These are phyloP conservation scores for Nakazawaea siamensis DNA, from an alignment of 805 yeast genomes.

Conservation along the genomic window DNA sequence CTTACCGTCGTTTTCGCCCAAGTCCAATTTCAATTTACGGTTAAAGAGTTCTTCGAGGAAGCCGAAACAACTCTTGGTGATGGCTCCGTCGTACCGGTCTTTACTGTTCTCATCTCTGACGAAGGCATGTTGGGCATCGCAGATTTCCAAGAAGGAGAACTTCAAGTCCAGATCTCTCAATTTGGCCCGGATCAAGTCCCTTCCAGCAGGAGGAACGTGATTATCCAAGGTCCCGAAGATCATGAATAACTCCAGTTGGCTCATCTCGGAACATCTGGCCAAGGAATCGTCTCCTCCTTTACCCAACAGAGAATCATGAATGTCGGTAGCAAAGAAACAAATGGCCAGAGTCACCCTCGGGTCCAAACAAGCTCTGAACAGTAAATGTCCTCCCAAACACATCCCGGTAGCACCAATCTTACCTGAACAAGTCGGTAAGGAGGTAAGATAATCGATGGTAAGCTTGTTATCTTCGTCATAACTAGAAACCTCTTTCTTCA, in stretches of 20 bases:
- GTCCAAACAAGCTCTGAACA: constrained; percentile 62
- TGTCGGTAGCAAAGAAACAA: constrained; percentile 76
- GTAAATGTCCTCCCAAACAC: constrained; percentile 83
- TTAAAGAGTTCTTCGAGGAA: constrained; percentile 66
- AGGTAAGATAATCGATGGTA: constrained; percentile 51
- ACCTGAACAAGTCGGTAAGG: constrained; percentile 59
- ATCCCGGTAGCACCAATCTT: constrained; percentile 77
- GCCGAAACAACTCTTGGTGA: constrained; percentile 57
- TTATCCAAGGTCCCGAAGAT: constrained; percentile 75
- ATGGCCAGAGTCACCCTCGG: constrained; percentile 57
- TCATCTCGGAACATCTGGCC: constrained; percentile 43
- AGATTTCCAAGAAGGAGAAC: constrained; percentile 65
- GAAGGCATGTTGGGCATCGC: constrained; percentile 80
- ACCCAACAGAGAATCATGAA: constrained; percentile 62
- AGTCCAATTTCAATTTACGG: constrained; percentile 55
- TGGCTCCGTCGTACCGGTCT: constrained; percentile 78
- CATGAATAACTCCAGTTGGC: constrained; percentile 51
- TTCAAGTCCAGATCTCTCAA: constrained; percentile 52
- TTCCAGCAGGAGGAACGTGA: constrained; percentile 72
- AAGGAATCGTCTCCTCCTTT: constrained; percentile 61
- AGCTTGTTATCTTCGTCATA: constrained; percentile 69
- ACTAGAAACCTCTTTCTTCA: constrained; percentile 56
- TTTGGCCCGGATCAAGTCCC: constrained; percentile 59
- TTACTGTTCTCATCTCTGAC: constrained; percentile 72
- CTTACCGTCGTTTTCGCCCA: constrained; percentile 54